Evolutionary conservation across 257 asterid genomes (phyloP).

Genomic region (Anisodus acutangulus): DNA sequence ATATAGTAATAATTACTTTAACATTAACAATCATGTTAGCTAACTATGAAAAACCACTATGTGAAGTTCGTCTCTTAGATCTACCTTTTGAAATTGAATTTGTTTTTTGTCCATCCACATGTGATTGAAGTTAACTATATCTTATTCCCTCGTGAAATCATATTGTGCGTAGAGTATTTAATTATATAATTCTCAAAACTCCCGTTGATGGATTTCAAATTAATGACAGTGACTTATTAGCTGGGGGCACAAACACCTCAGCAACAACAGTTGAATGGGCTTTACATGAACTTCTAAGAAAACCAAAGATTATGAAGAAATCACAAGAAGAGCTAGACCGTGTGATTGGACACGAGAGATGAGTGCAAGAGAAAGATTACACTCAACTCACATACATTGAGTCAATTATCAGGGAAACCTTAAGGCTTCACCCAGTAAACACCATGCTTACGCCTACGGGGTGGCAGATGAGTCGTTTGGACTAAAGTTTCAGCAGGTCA

Average conservation of each 20-base stretch:
- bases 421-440: slow-evolving; percentile 41
- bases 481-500: too few relatives aligned
- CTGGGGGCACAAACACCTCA: slow-evolving; percentile 37
- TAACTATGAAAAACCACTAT: neutral
- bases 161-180: neutral
- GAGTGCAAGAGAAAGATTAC: slow-evolving; percentile 33
- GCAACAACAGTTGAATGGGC: slow-evolving; percentile 40
- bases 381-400: slow-evolving; percentile 42
- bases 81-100: slow-evolving; percentile 34
- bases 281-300: slow-evolving; percentile 29
- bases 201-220: neutral
- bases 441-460: slow-evolving; percentile 26
- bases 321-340: slow-evolving; percentile 36
- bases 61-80: neutral
- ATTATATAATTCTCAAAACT: neutral
- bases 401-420: slow-evolving; percentile 40
- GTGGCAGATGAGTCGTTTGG: too few relatives aligned
- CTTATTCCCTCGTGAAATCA: slow-evolving; percentile 34
- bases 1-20: too few relatives aligned
- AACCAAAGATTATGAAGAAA: slow-evolving; percentile 35
- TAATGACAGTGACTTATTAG: slow-evolving; percentile 27
- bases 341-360: slow-evolving; percentile 25
- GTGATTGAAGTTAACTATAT: slow-evolving; percentile 41
- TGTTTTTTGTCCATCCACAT: slow-evolving; percentile 34
- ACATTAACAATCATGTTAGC: neutral